These are phyloP conservation scores for Zalaria sp. DNA, from an alignment of 2,329 filamentous ascomycete species.

Conservation along the genomic window DNA sequence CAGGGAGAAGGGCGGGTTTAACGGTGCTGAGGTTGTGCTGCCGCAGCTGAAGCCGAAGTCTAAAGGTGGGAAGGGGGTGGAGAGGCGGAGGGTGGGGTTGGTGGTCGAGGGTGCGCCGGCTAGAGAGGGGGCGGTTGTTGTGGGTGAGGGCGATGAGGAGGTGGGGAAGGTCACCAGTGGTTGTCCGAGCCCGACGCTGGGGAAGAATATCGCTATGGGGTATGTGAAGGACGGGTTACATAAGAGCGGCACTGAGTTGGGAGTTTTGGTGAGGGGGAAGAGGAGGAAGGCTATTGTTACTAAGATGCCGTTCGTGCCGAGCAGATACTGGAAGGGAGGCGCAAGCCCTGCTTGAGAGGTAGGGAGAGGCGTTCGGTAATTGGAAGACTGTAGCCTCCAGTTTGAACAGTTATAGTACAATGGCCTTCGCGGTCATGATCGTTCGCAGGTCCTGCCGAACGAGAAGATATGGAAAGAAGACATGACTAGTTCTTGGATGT, in stretches of 20 bases:
- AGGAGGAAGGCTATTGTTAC: slow-evolving; percentile 59
- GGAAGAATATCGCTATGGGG: slow-evolving; percentile 91
- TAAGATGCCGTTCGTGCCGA: slow-evolving; percentile 80
- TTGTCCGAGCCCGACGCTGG: slow-evolving; percentile 72
- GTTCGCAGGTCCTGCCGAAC: no score
- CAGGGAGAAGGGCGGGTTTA: slow-evolving; percentile 55
- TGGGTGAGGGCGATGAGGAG: slow-evolving; percentile 48
- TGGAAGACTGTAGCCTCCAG: no score
- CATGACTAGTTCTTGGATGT: slow-evolving; percentile 15
- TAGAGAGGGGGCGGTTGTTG: slow-evolving; percentile 72
- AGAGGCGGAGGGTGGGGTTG: slow-evolving; percentile 64
- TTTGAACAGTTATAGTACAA: no score
- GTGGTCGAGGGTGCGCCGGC: slow-evolving; percentile 76
- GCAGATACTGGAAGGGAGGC: slow-evolving; percentile 53
- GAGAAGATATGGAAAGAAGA: no score
- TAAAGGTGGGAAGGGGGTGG: slow-evolving; percentile 57
- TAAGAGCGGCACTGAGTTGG: slow-evolving; percentile 70
- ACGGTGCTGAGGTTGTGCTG: slow-evolving; percentile 67
- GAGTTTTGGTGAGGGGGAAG: slow-evolving; percentile 64
- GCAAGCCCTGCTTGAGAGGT: slow-evolving; percentile 5
- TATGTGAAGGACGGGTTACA: slow-evolving; percentile 72
- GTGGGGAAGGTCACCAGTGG: slow-evolving; percentile 80
- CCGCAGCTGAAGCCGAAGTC: slow-evolving; percentile 59
- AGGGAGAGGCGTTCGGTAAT: no score
- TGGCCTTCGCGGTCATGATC: no score